These are phyloP conservation scores for Pezicula carpinea DNA, from an alignment of 2,329 filamentous ascomycete species.

Conservation along the genomic window DNA sequence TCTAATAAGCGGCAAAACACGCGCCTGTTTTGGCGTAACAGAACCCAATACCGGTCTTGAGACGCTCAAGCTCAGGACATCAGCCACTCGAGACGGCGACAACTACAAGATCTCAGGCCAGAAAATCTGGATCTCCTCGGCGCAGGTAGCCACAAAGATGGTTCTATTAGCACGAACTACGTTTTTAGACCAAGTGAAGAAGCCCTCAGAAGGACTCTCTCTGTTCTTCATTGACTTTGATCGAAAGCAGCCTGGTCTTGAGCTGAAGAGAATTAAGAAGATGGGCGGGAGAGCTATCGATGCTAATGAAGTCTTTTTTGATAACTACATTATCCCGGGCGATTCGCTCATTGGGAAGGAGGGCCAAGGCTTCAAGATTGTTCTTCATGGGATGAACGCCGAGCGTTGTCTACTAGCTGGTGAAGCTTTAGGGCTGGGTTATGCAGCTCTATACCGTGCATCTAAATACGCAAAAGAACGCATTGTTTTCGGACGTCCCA, in stretches of 20 bases:
- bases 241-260: conserved; percentile 42
- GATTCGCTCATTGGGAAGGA: conserved; percentile 66
- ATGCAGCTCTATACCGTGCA: conserved; percentile 61
- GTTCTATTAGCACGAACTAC: conserved; percentile 76
- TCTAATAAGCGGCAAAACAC: conserved; percentile 66
- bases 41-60: conserved; percentile 78
- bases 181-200: conserved; percentile 59
- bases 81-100: conserved; percentile 54
- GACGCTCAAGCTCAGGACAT: conserved; percentile 65
- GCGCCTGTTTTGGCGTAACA: conserved; percentile 80
- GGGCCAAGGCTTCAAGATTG: conserved; percentile 72
- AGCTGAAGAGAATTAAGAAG: conserved; percentile 69
- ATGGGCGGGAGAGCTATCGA: conserved; percentile 82
- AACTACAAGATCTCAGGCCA: conserved; percentile 68
- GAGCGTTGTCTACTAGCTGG: conserved; percentile 72
- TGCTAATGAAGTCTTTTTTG: conserved; percentile 85
- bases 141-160: conserved; percentile 80
- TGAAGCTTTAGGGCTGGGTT: conserved; percentile 75
- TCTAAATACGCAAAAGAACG: conserved; percentile 62
- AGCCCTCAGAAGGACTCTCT: conserved; percentile 70
- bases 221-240: conserved; percentile 79
- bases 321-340: conserved; percentile 65
- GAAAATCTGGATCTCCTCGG: conserved; percentile 88
- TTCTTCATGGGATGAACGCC: conserved; percentile 77
- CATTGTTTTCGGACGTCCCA: conserved; percentile 59